These are phyloP conservation scores for Mikania micrantha DNA, from an alignment of 129 eudicot species.

Conservation along the genomic window DNA sequence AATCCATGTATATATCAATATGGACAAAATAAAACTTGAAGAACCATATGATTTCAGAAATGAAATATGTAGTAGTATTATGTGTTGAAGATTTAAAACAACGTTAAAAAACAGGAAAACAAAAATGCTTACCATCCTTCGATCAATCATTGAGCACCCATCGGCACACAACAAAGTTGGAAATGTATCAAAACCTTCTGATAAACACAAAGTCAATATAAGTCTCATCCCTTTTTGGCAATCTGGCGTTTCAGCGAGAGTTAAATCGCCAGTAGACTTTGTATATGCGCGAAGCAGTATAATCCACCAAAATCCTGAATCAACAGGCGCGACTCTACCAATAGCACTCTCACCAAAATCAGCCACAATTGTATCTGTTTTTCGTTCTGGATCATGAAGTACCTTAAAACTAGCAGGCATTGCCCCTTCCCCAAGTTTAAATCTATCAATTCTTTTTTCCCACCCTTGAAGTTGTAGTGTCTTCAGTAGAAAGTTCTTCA, in stretches of 20 bases:
- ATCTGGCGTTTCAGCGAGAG: conserved; percentile 85
- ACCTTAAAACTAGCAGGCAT: conserved; percentile 99
- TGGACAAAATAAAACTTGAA: no score
- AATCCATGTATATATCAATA: no score
- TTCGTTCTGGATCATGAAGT: conserved; percentile 85
- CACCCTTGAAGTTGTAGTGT: conserved; percentile 95
- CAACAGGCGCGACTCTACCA: conserved; percentile 98
- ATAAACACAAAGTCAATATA: conserved; percentile 65
- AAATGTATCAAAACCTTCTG: conserved; percentile 95
- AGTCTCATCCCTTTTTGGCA: conserved; percentile 96
- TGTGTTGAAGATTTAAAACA: neutral
- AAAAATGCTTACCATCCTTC: conserved; percentile 72
- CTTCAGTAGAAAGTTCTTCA: conserved; percentile 74
- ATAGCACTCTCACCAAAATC: conserved; percentile 99
- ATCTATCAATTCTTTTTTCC: conserved; percentile 89
- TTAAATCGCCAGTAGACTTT: conserved; percentile 79
- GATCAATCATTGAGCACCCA: conserved; percentile 98
- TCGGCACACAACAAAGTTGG: conserved; percentile 90
- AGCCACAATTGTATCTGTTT: conserved; percentile 84
- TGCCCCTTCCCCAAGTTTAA: conserved; percentile 95
- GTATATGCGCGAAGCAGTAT: conserved; percentile 96
- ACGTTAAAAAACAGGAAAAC: neutral
- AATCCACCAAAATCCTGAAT: conserved; percentile 99
- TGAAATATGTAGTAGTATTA: neutral
- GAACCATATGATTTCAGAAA: neutral